Evolutionary conservation across 1,284 basidiomycete species (phyloP), one percentile per base, ranked within the genome.

Genomic region (Limonomyces culmigenus): DNA sequence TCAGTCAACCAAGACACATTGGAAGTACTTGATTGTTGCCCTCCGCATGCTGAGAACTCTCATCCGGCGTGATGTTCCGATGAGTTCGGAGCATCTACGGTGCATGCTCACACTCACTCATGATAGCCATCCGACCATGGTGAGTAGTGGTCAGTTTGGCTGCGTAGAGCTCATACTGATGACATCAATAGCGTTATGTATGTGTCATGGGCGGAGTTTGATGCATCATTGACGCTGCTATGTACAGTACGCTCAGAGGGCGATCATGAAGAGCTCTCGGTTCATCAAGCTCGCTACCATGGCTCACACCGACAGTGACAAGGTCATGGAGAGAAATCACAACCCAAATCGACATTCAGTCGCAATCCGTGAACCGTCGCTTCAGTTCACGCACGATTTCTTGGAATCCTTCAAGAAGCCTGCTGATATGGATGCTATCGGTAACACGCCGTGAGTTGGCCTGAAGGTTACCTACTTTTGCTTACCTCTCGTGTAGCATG

Each of bases 241-340:
- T 29, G 29, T 23, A 35, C 35, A 79, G 76, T 79, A 79, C 52
- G 69, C 76, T 1, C 75, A 78, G 50, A 59, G 74, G 40, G 72
- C 70, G 2, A 51, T 76, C 19, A 73, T 77, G 67, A 81, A 80
- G 50, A 60, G 61, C 32, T 52, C 67, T 8, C 62, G 73, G 21
- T 69, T 68, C 48, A 65, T 91, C 53, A 92, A 92, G 54, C 51
- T 93, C n/a, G 70, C 86, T 16, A 81, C 87, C 2, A 71, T 79
- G 37, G 64, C 64, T 41, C 50, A 55, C 4, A 60, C 56, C 13
- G 65, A 74, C n/a, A 57, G 62, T 14, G 74, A 84, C 42, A 50
- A 78, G 15, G 63, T 63, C 3, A 47, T 74, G 15, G 64, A 62
- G 38, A 57, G 55, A 19, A 66, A 63, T 41, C 60, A 60, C 37